Conservation (phyloP, 192 early-diverging fungal genomes). For the Coemansia sp. region DNA sequence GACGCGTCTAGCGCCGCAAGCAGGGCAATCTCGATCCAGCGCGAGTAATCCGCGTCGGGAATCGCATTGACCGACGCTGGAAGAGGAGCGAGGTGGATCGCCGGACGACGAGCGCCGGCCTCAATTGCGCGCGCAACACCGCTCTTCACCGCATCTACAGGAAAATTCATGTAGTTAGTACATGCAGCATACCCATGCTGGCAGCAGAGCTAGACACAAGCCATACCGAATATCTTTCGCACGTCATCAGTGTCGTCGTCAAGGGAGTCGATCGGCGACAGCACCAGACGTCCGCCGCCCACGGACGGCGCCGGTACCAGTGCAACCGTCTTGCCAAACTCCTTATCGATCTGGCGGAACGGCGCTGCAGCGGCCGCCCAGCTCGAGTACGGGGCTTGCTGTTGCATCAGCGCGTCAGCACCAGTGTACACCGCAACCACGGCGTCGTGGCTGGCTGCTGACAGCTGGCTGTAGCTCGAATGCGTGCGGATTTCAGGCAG, state of each 20-base stretch:
- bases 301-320: constrained; percentile 39
- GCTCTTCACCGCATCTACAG: constrained; percentile 59
- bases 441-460: constrained; percentile 19
- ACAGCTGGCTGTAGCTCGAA: constrained; percentile 13
- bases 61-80: constrained; percentile 30
- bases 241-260: constrained; percentile 79
- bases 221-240: constrained; percentile 60
- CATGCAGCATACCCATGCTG: background rate
- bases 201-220: background rate
- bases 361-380: constrained; percentile 15
- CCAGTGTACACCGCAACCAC: constrained; percentile 32
- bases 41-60: constrained; percentile 59
- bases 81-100: constrained; percentile 61
- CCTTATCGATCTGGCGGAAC: constrained; percentile 31
- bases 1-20: constrained; percentile 69
- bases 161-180: background rate
- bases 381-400: background rate
- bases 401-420: constrained; percentile 4
- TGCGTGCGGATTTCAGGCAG: constrained; percentile 28
- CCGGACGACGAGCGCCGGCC: constrained; percentile 60
- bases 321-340: constrained; percentile 31
- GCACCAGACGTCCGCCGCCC: constrained; percentile 63
- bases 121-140: constrained; percentile 64
- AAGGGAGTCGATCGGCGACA: constrained; percentile 75
- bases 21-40: constrained; percentile 71